Conservation (phyloP, 1,139 yeast species). For the Debaryomyces sp. region DNA sequence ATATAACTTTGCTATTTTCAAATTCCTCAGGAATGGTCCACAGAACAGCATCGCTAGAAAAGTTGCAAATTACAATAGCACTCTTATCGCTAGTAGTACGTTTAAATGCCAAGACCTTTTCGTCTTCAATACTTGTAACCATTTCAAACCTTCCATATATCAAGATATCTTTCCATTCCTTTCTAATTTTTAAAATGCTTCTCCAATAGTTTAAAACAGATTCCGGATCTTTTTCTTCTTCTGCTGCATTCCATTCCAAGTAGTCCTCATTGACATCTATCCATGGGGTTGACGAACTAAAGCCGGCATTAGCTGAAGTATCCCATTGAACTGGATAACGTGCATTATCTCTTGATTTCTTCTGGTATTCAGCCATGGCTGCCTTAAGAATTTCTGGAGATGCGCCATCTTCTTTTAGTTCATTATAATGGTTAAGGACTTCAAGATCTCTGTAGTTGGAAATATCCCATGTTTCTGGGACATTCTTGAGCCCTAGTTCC, state of each 20-base stretch:
- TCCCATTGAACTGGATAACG: conserved; percentile 66
- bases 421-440: conserved; percentile 44
- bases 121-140: conserved; percentile 2
- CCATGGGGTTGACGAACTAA: conserved; percentile 52
- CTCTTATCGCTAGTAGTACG: background rate
- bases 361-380: conserved; percentile 28
- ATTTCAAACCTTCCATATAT: conserved; percentile 52
- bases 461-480: conserved; percentile 40
- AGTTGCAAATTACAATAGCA: background rate
- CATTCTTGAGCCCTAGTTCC: conserved; percentile 58
- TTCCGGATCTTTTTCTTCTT: conserved; percentile 47
- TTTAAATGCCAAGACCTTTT: background rate
- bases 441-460: conserved; percentile 53
- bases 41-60: background rate
- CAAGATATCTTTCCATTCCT: conserved; percentile 43
- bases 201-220: conserved; percentile 54
- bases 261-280: conserved; percentile 46
- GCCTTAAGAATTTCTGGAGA: conserved; percentile 31
- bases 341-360: conserved; percentile 55
- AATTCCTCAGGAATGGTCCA: background rate
- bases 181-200: conserved; percentile 45
- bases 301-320: conserved; percentile 41
- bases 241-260: conserved; percentile 46
- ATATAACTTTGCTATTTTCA: background rate
- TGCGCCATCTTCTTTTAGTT: conserved; percentile 37